Percentiles rank a stretch among this genome's conserved stretches.
These are phyloP conservation scores for Fusarium devonianum DNA, from an alignment of 2,329 filamentous ascomycete genomes.

Conservation along the genomic window DNA sequence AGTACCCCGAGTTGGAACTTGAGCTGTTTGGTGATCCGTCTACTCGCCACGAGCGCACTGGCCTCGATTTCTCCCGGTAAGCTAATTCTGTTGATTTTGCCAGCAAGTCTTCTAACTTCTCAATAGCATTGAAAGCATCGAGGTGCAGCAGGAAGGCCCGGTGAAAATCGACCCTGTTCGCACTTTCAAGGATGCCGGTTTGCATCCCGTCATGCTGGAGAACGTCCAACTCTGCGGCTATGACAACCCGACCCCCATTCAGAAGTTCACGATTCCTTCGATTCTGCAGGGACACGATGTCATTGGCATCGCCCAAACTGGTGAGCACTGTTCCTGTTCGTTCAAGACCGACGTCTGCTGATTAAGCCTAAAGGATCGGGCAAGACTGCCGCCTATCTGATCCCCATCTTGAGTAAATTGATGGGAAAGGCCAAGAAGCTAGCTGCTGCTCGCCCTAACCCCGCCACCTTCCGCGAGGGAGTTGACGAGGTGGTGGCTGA, in stretches of 20 bases:
- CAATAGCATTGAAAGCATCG: constrained; percentile 61
- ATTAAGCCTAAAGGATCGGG: constrained; percentile 73
- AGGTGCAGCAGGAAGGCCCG: constrained; percentile 64
- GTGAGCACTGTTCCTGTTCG: constrained; percentile 57
- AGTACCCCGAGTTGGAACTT: constrained; percentile 72
- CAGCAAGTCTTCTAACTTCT: constrained; percentile 32
- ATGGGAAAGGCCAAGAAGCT: constrained; percentile 97
- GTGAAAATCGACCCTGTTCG: constrained; percentile 59
- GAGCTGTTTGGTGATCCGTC: constrained; percentile 73
- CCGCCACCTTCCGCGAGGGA: constrained; percentile 60
- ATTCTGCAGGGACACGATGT: constrained; percentile 80
- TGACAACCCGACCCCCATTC: constrained; percentile 79
- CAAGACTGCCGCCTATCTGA: constrained; percentile 92
- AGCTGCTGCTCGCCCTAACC: constrained; percentile 77
- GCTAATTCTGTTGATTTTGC: constrained; percentile 37
- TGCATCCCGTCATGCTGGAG: constrained; percentile 83
- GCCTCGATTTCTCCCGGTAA: constrained; percentile 70
- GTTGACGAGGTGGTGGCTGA: constrained; percentile 71
- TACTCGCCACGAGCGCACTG: constrained; percentile 57
- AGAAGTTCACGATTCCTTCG: constrained; percentile 83
- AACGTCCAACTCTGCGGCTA: constrained; percentile 82
- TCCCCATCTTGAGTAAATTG: constrained; percentile 86
- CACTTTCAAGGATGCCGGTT: constrained; percentile 75
- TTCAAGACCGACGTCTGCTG: constrained; percentile 2
- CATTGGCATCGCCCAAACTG: constrained; percentile 90